Evolutionary conservation across 768 basidiomycete genomes (phyloP).

Genomic region (Lactarius sp.): DNA sequence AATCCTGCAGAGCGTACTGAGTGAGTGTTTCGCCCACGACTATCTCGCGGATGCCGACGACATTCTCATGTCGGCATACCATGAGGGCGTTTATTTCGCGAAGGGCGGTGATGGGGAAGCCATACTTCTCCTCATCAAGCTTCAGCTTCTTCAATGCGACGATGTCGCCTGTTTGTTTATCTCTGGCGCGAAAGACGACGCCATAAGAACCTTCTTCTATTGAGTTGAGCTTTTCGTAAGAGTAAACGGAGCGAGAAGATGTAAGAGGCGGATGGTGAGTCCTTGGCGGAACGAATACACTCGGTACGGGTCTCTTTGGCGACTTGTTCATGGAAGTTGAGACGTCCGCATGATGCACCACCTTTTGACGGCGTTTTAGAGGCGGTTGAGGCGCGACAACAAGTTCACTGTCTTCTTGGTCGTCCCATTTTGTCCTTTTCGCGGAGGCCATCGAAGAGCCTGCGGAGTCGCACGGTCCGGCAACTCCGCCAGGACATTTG

Average conservation of each 20-base stretch:
- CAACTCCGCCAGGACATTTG: not conserved
- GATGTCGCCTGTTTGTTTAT: constrained; percentile 91
- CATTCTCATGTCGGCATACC: constrained; percentile 91
- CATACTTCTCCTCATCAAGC: constrained; percentile 97
- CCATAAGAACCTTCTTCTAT: constrained; percentile 99
- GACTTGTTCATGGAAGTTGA: constrained; percentile 27
- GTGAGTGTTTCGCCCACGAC: constrained; percentile 98
- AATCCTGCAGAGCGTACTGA: constrained; percentile 61
- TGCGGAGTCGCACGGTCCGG: constrained; percentile 2
- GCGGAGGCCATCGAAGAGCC: constrained; percentile 1
- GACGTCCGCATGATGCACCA: constrained; percentile 30
- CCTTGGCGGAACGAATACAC: constrained; percentile 70
- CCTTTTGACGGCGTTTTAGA: constrained; percentile 53
- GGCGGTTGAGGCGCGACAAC: constrained; percentile 38
- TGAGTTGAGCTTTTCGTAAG: constrained; percentile 91
- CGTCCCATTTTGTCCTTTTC: constrained; percentile 78
- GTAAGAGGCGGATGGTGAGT: constrained; percentile 71
- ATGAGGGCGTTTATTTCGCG: constrained; percentile 96
- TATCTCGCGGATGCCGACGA: constrained; percentile 94
- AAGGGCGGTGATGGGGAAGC: constrained; percentile 95
- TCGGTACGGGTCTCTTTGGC: constrained; percentile 32
- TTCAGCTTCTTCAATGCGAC: constrained; percentile 98
- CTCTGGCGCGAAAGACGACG: constrained; percentile 92
- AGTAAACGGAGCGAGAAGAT: constrained; percentile 90
- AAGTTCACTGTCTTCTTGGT: constrained; percentile 40